Base-by-base conservation (phyloP, 2,329 filamentous ascomycete genomes). In the Fonsecaea monophora region DNA sequence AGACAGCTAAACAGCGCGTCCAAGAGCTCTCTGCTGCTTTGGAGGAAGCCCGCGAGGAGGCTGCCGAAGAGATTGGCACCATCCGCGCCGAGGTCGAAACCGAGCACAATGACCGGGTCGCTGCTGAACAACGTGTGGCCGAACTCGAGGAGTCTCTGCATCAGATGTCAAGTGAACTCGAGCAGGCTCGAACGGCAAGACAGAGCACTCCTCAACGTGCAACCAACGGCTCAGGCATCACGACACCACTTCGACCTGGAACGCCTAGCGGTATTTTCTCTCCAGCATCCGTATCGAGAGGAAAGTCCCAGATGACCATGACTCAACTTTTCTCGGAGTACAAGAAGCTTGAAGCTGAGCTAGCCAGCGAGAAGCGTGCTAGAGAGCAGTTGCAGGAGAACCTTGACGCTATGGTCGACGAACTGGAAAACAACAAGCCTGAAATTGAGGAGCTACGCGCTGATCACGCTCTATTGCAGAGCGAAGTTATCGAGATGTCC, bases 371-470 rank as follows among this genome's bases (percentile, higher is more conserved):
- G 77, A 89, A 89, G 75, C 86, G 91, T 66, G 87, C 89, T 25
- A 92, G 87, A 72, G 87, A 91, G 70, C 88, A 92, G 75, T 86
- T 97, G 10, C 86, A 87, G 18, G 86, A 88, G 42, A 88, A 94
- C 53, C 82, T 98, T 53, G 92, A 97, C 70, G 91, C 95, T 66
- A 92, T 97, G 82, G 87, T 97, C 66, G 86, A 89, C 42, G 90
- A 94, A 65, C 81, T 98, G 42, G 94, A 99, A 77, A 89, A 89
- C 30, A 94, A 92, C 77, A 89, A 90, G 32, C 95, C 95, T 0
- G 93, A 97, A 74, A 87, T 97, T 35, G 89, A 96, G 68, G 94
- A 98, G 72, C 82, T 96, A 18, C 89, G 91, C 56, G 85, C 87
- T 13, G 94, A 98, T 73, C 89, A 94, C 69, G 89, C 92, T 61